Base-by-base conservation (phyloP, 2,329 filamentous ascomycete species). In the Sporothrix humicola region DNA sequence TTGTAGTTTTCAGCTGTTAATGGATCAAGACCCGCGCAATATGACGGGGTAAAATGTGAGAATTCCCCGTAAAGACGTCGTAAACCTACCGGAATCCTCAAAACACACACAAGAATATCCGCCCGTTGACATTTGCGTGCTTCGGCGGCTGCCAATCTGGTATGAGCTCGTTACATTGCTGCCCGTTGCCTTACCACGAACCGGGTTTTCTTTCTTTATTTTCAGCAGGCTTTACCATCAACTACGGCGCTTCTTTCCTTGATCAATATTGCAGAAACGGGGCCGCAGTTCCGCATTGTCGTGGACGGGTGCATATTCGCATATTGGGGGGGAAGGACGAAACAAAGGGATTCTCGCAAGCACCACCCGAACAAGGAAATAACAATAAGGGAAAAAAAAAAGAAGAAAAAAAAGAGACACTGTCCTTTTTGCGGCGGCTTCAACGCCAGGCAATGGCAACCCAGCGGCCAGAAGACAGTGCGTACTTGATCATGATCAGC, bases 401-500 rank as follows among this genome's bases (percentile, higher is more conserved):
- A 37, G 9, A 12, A 26, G 23, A 7, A 68, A 44, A 1, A 66
- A 23, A 66, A 48, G 66, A 7, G 31, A 37, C 31, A 37, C 31
- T 7, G 31, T 7, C 7, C 31, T 37, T 7, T 37, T 37, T 6
- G 31, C 26, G 26, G 20, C n/a, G 31, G 26, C 12, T 54, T 69
- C 15, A 7, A 54, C 66, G 48, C 48, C 17, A 52, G 48, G 46
- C 7, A n/a, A 17, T 13, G 31, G 20, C 20, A 56, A 52, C 58
- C 37, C 20, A 42, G 42, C 63, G 61, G 52, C 44, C 52, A 50
- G 42, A 15, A 68, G 50, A 26, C 42, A 6, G 48, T 37, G 12
- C 66, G 23, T n/a, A 42, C 37, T 69, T 44, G 71, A 48, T 66
- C 70, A 37, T 44, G 44, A 58, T 61, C 71, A 69, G 71, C 71